A percentile compares a stretch with the other conserved stretches of the same genome.
Evolutionary conservation across 768 basidiomycete genomes (phyloP).

Genomic region (Boletus vermiculosoides): DNA sequence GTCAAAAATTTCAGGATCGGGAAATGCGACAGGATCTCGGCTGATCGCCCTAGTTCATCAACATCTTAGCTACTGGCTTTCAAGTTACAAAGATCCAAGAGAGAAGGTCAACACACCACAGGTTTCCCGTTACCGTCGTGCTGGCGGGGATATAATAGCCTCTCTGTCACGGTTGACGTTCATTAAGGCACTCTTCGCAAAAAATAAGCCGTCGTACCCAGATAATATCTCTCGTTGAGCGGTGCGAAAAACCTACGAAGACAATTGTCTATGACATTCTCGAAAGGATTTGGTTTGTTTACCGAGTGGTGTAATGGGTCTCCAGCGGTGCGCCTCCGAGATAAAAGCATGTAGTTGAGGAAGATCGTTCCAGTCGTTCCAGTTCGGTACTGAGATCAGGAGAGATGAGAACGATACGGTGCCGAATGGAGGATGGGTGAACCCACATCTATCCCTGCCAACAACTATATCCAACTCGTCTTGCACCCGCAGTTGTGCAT

Average conservation of each 20-base stretch:
- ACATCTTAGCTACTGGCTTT: background rate
- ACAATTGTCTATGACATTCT: background rate
- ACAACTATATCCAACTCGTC: constrained; percentile 53
- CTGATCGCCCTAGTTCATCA: constrained; percentile 43
- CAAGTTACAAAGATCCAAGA: background rate
- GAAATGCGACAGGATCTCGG: constrained; percentile 54
- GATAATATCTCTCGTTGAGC: constrained; percentile 59
- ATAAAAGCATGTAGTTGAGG: constrained; percentile 39
- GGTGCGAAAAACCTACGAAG: constrained; percentile 49
- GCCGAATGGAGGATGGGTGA: background rate
- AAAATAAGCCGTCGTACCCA: constrained; percentile 42
- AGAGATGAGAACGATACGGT: background rate
- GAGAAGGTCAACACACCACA: constrained; percentile 12
- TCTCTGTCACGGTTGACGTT: constrained; percentile 4
- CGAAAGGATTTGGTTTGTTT: background rate
- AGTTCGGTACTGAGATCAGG: constrained; percentile 33
- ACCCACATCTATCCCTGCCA: constrained; percentile 36
- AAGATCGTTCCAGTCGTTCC: constrained; percentile 33
- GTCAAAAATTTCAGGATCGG: constrained; percentile 55
- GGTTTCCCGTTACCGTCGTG: constrained; percentile 17
- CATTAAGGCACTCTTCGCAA: constrained; percentile 30
- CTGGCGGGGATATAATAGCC: constrained; percentile 26
- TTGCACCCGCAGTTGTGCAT: constrained; percentile 48
- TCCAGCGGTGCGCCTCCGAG: constrained; percentile 39
- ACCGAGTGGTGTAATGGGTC: constrained; percentile 34